Evolutionary conservation across 1,284 basidiomycete genomes (phyloP), one percentile per base, ranked within the genome.

Genomic region (Chiua sp.): DNA sequence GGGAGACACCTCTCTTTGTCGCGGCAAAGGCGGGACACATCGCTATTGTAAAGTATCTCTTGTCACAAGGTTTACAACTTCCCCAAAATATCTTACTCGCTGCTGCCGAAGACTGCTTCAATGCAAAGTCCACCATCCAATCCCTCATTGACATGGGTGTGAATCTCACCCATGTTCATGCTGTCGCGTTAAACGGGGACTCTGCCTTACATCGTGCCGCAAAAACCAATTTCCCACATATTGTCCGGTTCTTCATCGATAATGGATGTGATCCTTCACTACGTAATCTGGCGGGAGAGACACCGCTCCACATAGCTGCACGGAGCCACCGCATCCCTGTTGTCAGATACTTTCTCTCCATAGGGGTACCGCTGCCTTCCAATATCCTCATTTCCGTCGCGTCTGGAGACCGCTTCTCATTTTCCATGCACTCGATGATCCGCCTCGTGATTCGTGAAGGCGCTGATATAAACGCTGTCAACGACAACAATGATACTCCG

Each of bases 211-310:
- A 42, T 42, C 39, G 39, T 42, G 39, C 39, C n/a, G 39, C 39
- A n/a, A n/a, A 18, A n/a, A n/a, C 20, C 7, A 8, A n/a, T n/a
- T 39, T 16, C 15, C 15, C 20, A n/a, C 3, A n/a, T 18, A 16
- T 39, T 39, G 37, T 39, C 37, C 37, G 13, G 23, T 16, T 53
- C 20, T 23, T 66, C 6, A 7, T 66, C 13, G 28, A 7, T 7
- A 7, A 26, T 4, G 61, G 60, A 10, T 63, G 49, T 26, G 46
- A 63, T 42, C 63, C 49, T 26, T 52, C 37, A 4, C 11, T 46
- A 22, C 35, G n/a, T 23, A 23, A 63, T 30, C 49, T 8, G 3
- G 12, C 23, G n/a, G 49, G 52, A 13, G 47, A 63, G 44, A 55
- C 49, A 1, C 42, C 39, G 4, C 53, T 62, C 5, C 56, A 60